Percentiles rank a stretch among this genome's conserved stretches.
Conservation (phyloP, 441 rosid genomes). For the Viola pubescens region DNA sequence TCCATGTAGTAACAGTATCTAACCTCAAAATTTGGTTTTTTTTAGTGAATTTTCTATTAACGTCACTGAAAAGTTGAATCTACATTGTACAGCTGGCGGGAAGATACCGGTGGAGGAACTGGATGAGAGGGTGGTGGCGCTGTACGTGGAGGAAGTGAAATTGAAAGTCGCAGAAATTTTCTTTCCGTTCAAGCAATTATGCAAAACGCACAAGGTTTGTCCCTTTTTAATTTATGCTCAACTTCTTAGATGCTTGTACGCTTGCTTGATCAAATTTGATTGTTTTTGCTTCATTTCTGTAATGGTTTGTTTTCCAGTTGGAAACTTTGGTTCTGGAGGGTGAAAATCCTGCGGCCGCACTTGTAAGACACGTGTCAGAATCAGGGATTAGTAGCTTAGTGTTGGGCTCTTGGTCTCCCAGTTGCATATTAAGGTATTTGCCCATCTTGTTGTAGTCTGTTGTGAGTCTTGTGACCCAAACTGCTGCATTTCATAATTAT, state of each 20-base stretch:
- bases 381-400: constrained; percentile 48
- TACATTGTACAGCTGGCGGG: constrained; percentile 39
- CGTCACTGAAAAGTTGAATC: neutral
- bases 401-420: constrained; percentile 59
- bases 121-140: constrained; percentile 53
- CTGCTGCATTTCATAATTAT: too few species aligned
- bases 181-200: constrained; percentile 48
- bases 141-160: constrained; percentile 61
- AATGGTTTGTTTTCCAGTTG: constrained; percentile 29
- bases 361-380: constrained; percentile 41
- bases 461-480: neutral
- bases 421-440: constrained; percentile 42
- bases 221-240: constrained; percentile 1
- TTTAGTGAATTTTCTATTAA: too few species aligned
- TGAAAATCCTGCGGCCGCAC: constrained; percentile 61
- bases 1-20: constrained; percentile 41
- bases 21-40: too few species aligned
- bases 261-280: neutral
- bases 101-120: constrained; percentile 49
- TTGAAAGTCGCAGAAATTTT: constrained; percentile 37
- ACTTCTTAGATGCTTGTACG: neutral
- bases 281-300: neutral
- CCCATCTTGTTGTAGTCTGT: neutral
- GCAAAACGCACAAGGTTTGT: constrained; percentile 34
- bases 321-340: constrained; percentile 59